Conservation (phyloP, 1,284 basidiomycete genomes). For the Cutaneotrichosporon cutaneum region DNA sequence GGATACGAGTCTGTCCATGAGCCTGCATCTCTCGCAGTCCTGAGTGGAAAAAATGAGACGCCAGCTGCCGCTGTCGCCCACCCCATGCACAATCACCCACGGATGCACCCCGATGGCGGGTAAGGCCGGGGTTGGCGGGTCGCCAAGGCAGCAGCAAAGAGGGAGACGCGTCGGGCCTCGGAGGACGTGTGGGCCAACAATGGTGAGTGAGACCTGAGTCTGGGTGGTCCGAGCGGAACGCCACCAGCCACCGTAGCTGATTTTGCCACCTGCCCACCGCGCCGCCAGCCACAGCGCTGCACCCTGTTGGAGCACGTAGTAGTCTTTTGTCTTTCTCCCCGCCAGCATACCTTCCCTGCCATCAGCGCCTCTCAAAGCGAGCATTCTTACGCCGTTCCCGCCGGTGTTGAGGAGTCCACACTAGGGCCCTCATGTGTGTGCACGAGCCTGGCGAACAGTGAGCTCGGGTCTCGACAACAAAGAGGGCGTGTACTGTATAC, state of each 20-base stretch:
- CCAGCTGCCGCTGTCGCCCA: background rate
- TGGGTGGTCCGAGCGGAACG: background rate
- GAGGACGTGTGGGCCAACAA: background rate
- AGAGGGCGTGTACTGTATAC: no score
- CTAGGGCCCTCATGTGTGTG: background rate
- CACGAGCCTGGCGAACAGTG: background rate
- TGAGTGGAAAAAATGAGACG: background rate
- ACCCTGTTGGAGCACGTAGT: background rate
- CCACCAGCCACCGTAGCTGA: background rate
- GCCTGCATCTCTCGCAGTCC: background rate
- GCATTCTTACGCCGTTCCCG: background rate
- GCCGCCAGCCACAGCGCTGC: background rate
- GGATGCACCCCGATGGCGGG: background rate
- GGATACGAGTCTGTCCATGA: background rate
- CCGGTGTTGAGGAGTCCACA: background rate
- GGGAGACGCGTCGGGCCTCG: background rate
- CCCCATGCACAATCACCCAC: background rate
- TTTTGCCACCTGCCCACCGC: background rate
- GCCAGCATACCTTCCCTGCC: slow-evolving; percentile 2
- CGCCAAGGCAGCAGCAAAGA: no score
- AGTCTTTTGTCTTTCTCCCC: background rate
- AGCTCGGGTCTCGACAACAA: background rate
- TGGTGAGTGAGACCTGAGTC: background rate
- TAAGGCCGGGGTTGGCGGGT: background rate
- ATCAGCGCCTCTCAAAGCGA: background rate